These are phyloP conservation scores for Alternaria solani DNA, from an alignment of 2,329 filamentous ascomycete species.

Conservation along the genomic window DNA sequence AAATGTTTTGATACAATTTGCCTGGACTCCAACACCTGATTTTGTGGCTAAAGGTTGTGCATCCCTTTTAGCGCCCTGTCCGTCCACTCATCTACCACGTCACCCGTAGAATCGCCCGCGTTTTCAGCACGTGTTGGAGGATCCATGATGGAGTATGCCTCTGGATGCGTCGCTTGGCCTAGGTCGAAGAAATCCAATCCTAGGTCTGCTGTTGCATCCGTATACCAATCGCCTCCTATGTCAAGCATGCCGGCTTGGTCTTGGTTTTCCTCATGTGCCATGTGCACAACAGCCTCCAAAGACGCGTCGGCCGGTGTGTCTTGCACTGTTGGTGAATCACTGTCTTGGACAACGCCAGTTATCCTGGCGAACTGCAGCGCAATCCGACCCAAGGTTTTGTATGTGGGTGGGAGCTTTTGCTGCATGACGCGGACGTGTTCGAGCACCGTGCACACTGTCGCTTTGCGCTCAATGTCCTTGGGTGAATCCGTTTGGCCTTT, in stretches of 20 bases:
- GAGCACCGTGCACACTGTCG: constrained; percentile 30
- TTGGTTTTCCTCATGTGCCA: constrained; percentile 14
- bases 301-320: constrained; percentile 6
- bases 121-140: constrained; percentile 20
- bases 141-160: constrained; percentile 4
- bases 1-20: not conserved
- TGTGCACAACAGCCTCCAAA: constrained; percentile 5
- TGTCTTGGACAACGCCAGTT: constrained; percentile 29
- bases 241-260: constrained; percentile 23
- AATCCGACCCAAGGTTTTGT: constrained; percentile 31
- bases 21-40: not conserved
- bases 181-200: constrained; percentile 34
- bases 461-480: constrained; percentile 33
- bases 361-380: constrained; percentile 37
- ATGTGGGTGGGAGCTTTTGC: constrained; percentile 29
- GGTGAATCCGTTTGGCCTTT: constrained; percentile 25
- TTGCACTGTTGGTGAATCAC: constrained; percentile 1
- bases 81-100: constrained; percentile 33
- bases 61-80: constrained; percentile 26
- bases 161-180: constrained; percentile 8
- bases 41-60: constrained; percentile 19
- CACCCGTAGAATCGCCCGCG: constrained; percentile 8
- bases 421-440: constrained; percentile 25
- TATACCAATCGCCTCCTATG: constrained; percentile 33
- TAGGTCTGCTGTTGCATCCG: constrained; percentile 28